Base-by-base conservation (phyloP, 2,329 filamentous ascomycete genomes). In the Penicillium hesseltinei region DNA sequence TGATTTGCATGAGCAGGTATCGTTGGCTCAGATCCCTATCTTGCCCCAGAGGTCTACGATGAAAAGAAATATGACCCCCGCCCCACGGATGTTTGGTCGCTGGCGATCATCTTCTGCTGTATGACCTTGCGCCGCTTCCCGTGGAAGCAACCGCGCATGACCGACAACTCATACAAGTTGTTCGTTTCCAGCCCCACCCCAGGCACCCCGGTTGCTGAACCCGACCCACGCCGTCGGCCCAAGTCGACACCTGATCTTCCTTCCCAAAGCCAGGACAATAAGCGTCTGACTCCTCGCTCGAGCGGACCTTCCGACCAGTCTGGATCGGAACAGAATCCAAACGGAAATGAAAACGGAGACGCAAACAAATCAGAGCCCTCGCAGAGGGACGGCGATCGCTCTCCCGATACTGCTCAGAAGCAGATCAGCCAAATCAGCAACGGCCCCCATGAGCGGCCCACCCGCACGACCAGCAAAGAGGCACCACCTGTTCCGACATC, bases 101-200 rank as follows among this genome's bases (percentile, higher is more conserved):
- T 99, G 58, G 94, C 93, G 19, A 99, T 99, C 66, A 97, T 99
- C 54, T 99, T 93, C 77, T 97, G 94, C 76, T 99, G 94, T 80
- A 99, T 99, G 94, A 94, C 91, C 5, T 81, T 99, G 42, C 85
- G 94, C 23, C 82, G 94, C 36, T 99, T 99, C 71, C 94, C 94
- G 0, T 99, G 94, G 94, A 99, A 99, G 78, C 87, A 95, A 36
- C 94, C 94, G 5, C 86, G 92, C 40, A 79, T 92, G 72, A 90
- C 90, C 4, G 94, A 99, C 73, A 97, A 96, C 73, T 96, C 92
- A 0, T 99, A 91, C 77, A 92, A 93, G 69, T 83, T 99, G 1
- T 99, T 99, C 71, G 88, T 93, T 15, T 86, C 94, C 1, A 84
- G 90, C 8, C 92, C 93, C 1, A 90, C 92, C 3, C 89, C 90